A percentile compares a stretch with the other conserved stretches of the same genome.
These are phyloP conservation scores for Chaetomium fimeti DNA, from an alignment of 495 filamentous ascomycete genomes.

Conservation along the genomic window DNA sequence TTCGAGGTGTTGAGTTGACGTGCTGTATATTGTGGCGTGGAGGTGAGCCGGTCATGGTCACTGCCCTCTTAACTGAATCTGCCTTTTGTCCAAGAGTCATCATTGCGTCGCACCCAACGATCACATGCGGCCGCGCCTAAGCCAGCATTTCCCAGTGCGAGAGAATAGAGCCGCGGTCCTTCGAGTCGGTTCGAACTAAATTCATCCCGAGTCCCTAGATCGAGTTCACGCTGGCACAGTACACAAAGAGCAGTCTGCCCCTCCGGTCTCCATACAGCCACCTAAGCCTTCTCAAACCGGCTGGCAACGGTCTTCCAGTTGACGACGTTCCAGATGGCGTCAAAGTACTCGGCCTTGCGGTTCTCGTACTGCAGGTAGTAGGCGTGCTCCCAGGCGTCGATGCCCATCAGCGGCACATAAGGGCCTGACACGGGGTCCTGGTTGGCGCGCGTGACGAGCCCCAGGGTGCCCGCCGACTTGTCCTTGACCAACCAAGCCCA, in stretches of 20 bases:
- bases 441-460: constrained; percentile 74
- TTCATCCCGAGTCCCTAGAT: background rate
- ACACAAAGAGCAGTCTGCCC: background rate
- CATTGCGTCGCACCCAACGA: no score
- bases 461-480: constrained; percentile 71
- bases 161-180: no score
- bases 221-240: background rate
- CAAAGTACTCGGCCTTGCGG: constrained; percentile 97
- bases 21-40: no score
- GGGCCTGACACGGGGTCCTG: constrained; percentile 84
- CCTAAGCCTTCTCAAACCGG: constrained; percentile 59
- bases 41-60: no score
- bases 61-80: no score
- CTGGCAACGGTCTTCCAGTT: constrained; percentile 93
- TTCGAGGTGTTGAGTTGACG: no score
- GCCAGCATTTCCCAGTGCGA: no score
- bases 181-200: background rate
- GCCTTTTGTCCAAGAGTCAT: no score
- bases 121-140: no score
- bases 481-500: constrained; percentile 98
- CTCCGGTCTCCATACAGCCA: background rate
- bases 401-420: constrained; percentile 73
- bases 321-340: constrained; percentile 92
- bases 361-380: constrained; percentile 91
- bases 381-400: constrained; percentile 83